Base-by-base conservation (phyloP, 73 alveolate species). In the Paraurostyla sp. region DNA sequence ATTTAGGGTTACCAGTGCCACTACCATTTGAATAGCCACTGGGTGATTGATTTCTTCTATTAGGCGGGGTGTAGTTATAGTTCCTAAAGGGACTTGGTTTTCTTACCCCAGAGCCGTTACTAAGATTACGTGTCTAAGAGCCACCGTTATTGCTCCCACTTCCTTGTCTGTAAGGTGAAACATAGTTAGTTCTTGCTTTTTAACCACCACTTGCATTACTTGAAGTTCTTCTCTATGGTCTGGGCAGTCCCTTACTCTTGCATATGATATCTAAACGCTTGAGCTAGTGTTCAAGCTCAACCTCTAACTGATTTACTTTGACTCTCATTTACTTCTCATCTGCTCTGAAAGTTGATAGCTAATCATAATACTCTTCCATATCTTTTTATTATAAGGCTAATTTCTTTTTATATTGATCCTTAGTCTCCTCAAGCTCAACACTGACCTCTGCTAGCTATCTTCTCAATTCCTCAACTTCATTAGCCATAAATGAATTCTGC, bases 221-320 rank as follows among this genome's bases (percentile, higher is more conserved):
- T 27, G 33, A 41, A 46, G 69, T 45, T 22, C 50, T 58, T 38
- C 71, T 81, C 75, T 56, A 20, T 15, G 91, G 91, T 23, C 82
- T 23, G 29, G 91, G 82, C 43, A 81, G 27, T 3, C 91, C 91
- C 71, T 81, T 81, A 40, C 83, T 81, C 52, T 81, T 81, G 82
- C 91, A 81, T 11, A 81, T 81, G n/a, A 81, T 81, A 59, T 81
- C 91, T 20, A 81, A 49, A 38, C 91, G 27, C 41, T 81, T 81
- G 23, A 81, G 41, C 9, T 81, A 32, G 36, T 81, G 82, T 27
- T 56, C 83, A 3, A 81, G 52, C 32, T 81, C 91, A 20, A 49
- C 71, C 51, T 81, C 91, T 40, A 81, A n/a, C 60, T 81, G 82
- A 41, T 81, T 81, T 1, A 81, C 82, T 59, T 81, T 81, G 11